Evolutionary conservation across 1,284 basidiomycete species (phyloP).

Genomic region (Macrocystidia cucumis): DNA sequence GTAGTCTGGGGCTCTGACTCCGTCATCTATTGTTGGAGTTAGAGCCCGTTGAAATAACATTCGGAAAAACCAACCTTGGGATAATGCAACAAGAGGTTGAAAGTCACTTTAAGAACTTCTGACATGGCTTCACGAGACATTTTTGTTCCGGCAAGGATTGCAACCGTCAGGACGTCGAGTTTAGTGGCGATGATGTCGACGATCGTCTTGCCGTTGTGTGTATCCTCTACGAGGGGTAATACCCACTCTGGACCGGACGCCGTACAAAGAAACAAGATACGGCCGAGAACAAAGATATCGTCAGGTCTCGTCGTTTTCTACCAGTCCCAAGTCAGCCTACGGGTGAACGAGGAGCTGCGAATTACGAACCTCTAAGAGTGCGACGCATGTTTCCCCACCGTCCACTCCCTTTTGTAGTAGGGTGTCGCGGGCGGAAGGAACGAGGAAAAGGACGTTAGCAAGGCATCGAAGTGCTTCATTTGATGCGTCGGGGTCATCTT

Average conservation of each 20-base stretch:
- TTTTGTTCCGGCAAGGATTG: constrained; percentile 39
- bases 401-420: constrained; percentile 51
- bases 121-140: constrained; percentile 65
- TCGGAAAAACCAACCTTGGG: constrained; percentile 25
- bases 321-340: constrained; percentile 5
- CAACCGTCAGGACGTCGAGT: constrained; percentile 40
- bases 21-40: constrained; percentile 23
- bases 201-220: constrained; percentile 43
- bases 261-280: constrained; percentile 70
- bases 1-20: constrained; percentile 37
- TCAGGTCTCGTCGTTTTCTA: constrained; percentile 59
- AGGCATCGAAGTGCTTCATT: constrained; percentile 68
- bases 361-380: constrained; percentile 52
- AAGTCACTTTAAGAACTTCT: constrained; percentile 70
- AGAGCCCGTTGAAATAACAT: constrained; percentile 3
- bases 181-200: constrained; percentile 54
- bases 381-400: constrained; percentile 50
- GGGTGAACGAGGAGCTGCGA: background rate
- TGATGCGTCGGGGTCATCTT: constrained; percentile 51
- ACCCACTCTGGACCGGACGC: constrained; percentile 46
- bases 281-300: constrained; percentile 64
- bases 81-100: constrained; percentile 70
- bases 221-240: constrained; percentile 51
- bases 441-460: constrained; percentile 67
- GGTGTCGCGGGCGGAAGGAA: constrained; percentile 50